Percentiles rank a stretch among this genome's conserved stretches.
Conservation (phyloP, 257 asterid genomes). For the Nicotiana undulata region DNA sequence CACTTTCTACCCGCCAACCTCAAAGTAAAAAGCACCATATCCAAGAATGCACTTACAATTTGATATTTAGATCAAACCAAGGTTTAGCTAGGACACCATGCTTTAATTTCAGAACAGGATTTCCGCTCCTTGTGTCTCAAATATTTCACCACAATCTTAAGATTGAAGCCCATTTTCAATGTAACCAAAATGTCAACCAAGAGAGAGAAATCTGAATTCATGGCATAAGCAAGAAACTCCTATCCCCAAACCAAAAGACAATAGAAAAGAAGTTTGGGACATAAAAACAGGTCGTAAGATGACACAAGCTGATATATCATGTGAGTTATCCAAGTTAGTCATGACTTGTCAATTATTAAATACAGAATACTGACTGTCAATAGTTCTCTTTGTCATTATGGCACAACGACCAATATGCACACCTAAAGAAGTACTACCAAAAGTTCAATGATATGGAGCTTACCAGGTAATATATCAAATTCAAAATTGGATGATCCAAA, state of each 20-base stretch:
- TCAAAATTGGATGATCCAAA: constrained; percentile 79
- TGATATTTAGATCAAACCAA: not conserved
- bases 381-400: not conserved
- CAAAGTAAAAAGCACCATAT: not conserved
- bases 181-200: not conserved
- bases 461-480: constrained; percentile 81
- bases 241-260: not conserved
- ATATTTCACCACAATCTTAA: not conserved
- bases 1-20: not conserved
- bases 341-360: not conserved
- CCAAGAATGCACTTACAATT: not conserved
- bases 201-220: not conserved
- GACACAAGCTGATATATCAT: not conserved
- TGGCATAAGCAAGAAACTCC: not conserved
- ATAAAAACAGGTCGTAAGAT: not conserved
- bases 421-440: not conserved
- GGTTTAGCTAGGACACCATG: not conserved
- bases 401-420: not conserved
- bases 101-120: not conserved
- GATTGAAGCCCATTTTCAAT: not conserved
- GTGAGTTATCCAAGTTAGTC: not conserved
- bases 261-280: not conserved
- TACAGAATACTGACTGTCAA: not conserved
- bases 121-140: not conserved
- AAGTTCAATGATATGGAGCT: constrained; percentile 8